Conservation (phyloP, 768 basidiomycete species). For the Collybia sp. region DNA sequence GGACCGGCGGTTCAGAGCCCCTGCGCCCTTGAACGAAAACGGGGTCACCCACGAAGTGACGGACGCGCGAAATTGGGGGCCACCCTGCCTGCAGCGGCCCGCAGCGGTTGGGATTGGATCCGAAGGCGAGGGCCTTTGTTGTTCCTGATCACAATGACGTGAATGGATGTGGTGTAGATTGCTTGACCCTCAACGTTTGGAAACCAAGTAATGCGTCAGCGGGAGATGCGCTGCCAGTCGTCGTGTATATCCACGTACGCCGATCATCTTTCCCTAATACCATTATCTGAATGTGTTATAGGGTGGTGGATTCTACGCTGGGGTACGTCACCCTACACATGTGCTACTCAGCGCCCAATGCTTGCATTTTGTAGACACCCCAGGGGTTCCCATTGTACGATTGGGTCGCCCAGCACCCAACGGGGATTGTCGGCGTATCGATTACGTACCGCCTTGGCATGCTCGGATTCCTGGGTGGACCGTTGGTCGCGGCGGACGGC, state of each 20-base stretch:
- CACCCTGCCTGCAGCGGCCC: constrained; percentile 41
- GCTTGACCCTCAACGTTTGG: constrained; percentile 37
- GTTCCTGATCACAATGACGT: background rate
- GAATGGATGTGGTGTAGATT: constrained; percentile 19
- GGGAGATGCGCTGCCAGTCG: constrained; percentile 31
- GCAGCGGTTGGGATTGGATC: constrained; percentile 39
- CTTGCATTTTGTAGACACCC: constrained; percentile 23
- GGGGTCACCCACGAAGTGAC: constrained; percentile 16
- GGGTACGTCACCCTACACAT: constrained; percentile 13
- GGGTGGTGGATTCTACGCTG: constrained; percentile 37
- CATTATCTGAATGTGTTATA: constrained; percentile 6
- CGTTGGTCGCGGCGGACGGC: constrained; percentile 28
- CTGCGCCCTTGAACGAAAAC: constrained; percentile 28
- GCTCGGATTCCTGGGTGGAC: constrained; percentile 25
- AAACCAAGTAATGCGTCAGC: constrained; percentile 31
- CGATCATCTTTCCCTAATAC: background rate
- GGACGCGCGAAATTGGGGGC: constrained; percentile 41
- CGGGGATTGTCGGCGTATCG: constrained; percentile 27
- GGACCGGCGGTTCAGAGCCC: constrained; percentile 33
- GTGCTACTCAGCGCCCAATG: background rate
- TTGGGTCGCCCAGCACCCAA: constrained; percentile 37
- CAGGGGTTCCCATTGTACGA: constrained; percentile 44
- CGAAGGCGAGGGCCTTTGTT: constrained; percentile 26
- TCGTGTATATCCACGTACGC: constrained; percentile 38
- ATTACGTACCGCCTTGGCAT: constrained; percentile 25